Evolutionary conservation across 2,329 filamentous ascomycete genomes (phyloP), one percentile per base, ranked within the genome.

Genomic region (Sporothrix schenckii): DNA sequence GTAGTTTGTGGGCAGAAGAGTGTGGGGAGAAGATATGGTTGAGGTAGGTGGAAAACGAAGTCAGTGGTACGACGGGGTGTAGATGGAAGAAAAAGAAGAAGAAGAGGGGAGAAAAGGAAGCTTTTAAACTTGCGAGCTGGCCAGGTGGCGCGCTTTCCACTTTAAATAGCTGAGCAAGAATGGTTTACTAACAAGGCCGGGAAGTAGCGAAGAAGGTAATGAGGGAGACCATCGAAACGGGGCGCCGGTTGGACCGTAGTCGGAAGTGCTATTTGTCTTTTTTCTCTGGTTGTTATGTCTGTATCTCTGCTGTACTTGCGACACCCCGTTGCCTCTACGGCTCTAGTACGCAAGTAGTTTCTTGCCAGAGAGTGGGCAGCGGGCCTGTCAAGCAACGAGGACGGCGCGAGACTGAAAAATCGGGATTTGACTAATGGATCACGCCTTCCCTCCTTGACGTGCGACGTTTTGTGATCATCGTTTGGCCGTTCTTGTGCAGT

Each of bases 371-470:
- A 10, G 60, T 19, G 19, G 16, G 19, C 19, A 47, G 39, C 3
- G 34, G n/a, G 27, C 13, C 61, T 19, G 63, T 11, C 21, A 49
- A 41, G 14, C 4, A 16, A 52, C 53, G 2, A 16, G 53, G 27
- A 27, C 24, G 21, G 39, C 60, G 24, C 24, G 44, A 54, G 56
- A 50, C 39, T 49, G 24, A 50, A 9, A 54, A 58, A 16, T 66
- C 73, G 72, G 69, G 65, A 69, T 69, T 70, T 70, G 73, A 69
- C 71, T 70, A 72, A 70, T 69, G 16, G 70, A 74, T 73, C 70
- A 73, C 73, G 73, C 70, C 73, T 74, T 74, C 52, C 53, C 68
- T 54, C 60, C 65, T 44, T 67, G 47, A 50, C 49, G 58, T 50
- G 49, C 44, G 61, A n/a, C 30, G 41, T 21, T 49, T 47, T n/a